Conservation (phyloP, 768 basidiomycete species). For the Rhizopogon vulgaris region DNA sequence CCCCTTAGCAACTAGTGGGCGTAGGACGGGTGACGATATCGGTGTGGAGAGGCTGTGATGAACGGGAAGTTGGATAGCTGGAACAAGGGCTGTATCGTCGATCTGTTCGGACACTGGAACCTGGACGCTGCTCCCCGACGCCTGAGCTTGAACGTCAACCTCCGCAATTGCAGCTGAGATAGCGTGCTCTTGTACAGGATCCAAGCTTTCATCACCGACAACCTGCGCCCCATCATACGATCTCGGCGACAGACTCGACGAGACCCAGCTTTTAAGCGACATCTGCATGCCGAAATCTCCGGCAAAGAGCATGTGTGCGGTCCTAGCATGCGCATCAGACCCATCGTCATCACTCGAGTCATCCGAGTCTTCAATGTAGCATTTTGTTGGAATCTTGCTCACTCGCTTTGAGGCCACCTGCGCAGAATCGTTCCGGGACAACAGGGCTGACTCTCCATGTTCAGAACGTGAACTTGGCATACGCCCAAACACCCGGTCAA, state of each 20-base stretch:
- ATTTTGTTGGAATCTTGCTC: not conserved
- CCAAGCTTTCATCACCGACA: not conserved
- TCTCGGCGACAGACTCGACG: conserved; percentile 9
- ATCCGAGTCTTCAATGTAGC: conserved; percentile 33
- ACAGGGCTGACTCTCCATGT: not conserved
- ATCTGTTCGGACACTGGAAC: not conserved
- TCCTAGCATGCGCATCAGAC: conserved; percentile 45
- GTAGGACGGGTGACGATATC: conserved; percentile 14
- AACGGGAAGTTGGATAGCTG: not conserved
- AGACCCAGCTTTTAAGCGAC: conserved; percentile 11
- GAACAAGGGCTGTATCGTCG: not conserved
- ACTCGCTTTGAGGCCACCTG: not conserved
- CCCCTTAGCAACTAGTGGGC: not conserved
- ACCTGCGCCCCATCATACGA: not conserved
- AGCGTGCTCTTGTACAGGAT: not conserved
- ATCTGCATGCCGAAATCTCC: conserved; percentile 25
- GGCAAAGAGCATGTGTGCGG: conserved; percentile 49
- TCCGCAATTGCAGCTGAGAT: not conserved
- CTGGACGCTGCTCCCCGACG: not conserved
- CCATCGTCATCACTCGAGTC: conserved; percentile 35
- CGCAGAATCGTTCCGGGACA: not conserved
- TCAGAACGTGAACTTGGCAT: not conserved
- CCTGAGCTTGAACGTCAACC: not conserved
- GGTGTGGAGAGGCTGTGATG: conserved; percentile 17
- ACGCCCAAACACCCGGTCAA: conserved; percentile 29